Evolutionary conservation across 352 stramenopile genomes (phyloP), one percentile per base, ranked within the genome.

Genomic region (Phytophthora uliginosa): DNA sequence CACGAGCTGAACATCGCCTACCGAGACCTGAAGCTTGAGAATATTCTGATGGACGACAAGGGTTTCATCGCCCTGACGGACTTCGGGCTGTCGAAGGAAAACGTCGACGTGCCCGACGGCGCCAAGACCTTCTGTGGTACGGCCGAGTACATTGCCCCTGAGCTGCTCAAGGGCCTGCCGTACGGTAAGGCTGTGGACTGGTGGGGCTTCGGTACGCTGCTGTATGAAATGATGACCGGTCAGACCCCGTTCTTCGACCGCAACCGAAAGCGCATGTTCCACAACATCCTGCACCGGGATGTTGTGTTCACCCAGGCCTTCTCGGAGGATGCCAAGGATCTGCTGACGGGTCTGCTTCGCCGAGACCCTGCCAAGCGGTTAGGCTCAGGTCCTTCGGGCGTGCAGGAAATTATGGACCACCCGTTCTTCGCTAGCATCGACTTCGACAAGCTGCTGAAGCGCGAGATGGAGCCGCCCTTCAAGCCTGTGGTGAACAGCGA

Each of bases 191-290:
- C 89, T 15, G 95, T 98, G 15, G 95, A 99, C 73, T 99, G 94
- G 94, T 99, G 95, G 95, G 90, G 89, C 36, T 98, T 98, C 69
- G 95, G 95, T 22, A 98, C 88, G 20, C 81, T 99, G 45, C 80
- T 98, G 55, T 99, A 98, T 81, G 96, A 99, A 84, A 98, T 99
- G 92, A 97, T 98, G 80, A 95, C 92, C 9, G 95, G 95, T 22
- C 77, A 96, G 84, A 98, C 95, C 13, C 96, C 96, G 10, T 99
- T 98, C 78, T 98, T 98, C 64, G 95, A 98, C 74, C 95, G 95
- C 54, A 98, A 98, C 78, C 80, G 94, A 10, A 98, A 98, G 77
- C 83, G 90, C 61, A 98, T 98, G 95, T 98, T 98, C 80, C 88
- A 97, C 79, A 98, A 97, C 69, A 98, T 98, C 69, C 69, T 96